Evolutionary conservation across 805 yeast species (phyloP).

Genomic region (Debaryomyces prosopidis): DNA sequence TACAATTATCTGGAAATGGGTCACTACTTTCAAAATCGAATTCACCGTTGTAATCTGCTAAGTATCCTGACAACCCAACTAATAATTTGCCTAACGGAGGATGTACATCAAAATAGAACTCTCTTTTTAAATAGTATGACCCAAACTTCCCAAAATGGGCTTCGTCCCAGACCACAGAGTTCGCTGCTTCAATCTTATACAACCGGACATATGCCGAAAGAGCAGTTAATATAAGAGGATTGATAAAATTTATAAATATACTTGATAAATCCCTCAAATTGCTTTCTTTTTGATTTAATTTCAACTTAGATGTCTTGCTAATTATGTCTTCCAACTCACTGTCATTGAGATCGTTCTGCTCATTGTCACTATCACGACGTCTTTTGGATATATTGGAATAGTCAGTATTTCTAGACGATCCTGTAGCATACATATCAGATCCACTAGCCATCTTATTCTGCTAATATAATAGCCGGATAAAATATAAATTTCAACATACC

Average conservation of each 20-base stretch:
- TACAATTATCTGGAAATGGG: conserved; percentile 71
- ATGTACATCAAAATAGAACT: conserved; percentile 93
- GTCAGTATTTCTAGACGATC: neutral
- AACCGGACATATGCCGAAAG: conserved; percentile 56
- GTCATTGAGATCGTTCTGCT: neutral
- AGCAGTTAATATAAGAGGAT: conserved; percentile 36
- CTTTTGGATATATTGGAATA: neutral
- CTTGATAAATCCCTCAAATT: neutral
- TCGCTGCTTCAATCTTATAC: conserved; percentile 69
- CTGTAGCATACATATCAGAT: neutral
- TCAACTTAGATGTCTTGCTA: conserved; percentile 19
- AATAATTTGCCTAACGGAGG: conserved; percentile 96
- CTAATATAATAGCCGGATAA: no score
- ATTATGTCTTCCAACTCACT: conserved; percentile 22
- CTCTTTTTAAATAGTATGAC: conserved; percentile 81
- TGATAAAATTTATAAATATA: conserved; percentile 15
- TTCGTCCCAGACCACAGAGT: conserved; percentile 92
- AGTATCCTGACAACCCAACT: conserved; percentile 81
- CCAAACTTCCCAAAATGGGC: conserved; percentile 98
- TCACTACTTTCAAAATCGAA: conserved; percentile 88
- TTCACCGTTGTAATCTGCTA: conserved; percentile 85
- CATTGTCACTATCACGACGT: neutral
- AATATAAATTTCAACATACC: no score
- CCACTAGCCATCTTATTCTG: neutral
- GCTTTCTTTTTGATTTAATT: conserved; percentile 6